These are phyloP conservation scores for Castanea sativa DNA, from an alignment of 306 rosid genomes.

Conservation along the genomic window DNA sequence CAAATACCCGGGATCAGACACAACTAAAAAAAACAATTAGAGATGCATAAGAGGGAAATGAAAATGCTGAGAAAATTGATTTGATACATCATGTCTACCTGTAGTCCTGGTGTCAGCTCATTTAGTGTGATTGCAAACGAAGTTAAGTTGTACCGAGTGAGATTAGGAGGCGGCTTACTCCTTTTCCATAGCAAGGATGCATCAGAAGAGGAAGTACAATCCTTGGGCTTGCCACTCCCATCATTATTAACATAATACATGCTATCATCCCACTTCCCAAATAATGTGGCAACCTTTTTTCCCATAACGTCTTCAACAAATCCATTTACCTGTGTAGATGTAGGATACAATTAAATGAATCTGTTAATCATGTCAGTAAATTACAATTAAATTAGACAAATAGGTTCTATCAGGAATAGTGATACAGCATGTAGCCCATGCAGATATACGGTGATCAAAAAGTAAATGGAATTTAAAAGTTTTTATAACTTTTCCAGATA, in stretches of 20 bases:
- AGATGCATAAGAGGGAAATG: conserved; percentile 45
- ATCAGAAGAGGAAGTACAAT: conserved; percentile 40
- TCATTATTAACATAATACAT: conserved; percentile 64
- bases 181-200: conserved; percentile 78
- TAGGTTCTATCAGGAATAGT: background rate
- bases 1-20: conserved; percentile 87
- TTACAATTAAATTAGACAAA: background rate
- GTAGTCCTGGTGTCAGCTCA: conserved; percentile 75
- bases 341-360: conserved; percentile 7
- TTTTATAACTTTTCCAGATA: background rate
- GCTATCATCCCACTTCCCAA: conserved; percentile 97
- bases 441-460: background rate
- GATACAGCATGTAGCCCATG: background rate
- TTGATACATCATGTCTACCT: conserved; percentile 63
- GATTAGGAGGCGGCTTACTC: conserved; percentile 53
- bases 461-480: conserved; percentile 3
- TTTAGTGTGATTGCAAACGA: conserved; percentile 87
- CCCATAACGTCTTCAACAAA: conserved; percentile 74
- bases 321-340: conserved; percentile 66
- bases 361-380: background rate
- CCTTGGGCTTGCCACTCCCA: conserved; percentile 50
- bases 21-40: conserved; percentile 57
- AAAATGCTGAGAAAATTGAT: conserved; percentile 34
- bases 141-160: conserved; percentile 96
- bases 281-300: conserved; percentile 60